These are phyloP conservation scores for Suillus fuscotomentosus DNA, from an alignment of 768 basidiomycete species.

Conservation along the genomic window DNA sequence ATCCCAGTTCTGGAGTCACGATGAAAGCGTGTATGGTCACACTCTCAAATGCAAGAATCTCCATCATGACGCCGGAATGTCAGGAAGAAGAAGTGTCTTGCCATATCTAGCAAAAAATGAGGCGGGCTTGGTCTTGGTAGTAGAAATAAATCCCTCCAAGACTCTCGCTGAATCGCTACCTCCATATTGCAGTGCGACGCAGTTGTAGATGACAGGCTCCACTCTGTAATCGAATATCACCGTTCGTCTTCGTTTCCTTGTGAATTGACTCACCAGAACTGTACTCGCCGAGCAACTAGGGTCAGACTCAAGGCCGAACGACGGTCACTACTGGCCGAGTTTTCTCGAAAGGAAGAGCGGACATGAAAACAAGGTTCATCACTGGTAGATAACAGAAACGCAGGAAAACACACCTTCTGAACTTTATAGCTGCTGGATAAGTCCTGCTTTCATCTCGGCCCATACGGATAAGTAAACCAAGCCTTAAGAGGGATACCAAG, in stretches of 20 bases:
- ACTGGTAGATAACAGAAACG: neutral
- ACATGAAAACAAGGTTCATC: neutral
- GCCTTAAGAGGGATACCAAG: neutral
- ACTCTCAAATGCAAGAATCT: neutral
- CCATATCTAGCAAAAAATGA: neutral
- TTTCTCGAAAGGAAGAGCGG: slow-evolving; percentile 1
- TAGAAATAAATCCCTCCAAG: neutral
- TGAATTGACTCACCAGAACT: neutral
- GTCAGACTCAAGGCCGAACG: neutral
- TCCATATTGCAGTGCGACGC: neutral
- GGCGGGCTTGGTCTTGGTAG: neutral
- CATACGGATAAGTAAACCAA: neutral
- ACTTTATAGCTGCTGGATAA: neutral
- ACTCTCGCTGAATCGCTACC: neutral
- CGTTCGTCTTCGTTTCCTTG: neutral
- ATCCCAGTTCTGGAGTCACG: no score
- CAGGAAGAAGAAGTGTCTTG: neutral
- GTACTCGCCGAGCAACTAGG: neutral
- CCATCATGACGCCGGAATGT: neutral
- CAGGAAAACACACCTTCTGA: neutral
- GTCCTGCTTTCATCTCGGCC: neutral
- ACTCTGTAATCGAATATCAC: neutral
- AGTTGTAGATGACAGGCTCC: neutral
- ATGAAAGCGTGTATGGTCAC: neutral
- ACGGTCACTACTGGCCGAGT: neutral